A percentile compares a stretch with the other conserved stretches of the same genome.
Conservation (phyloP, 352 stramenopile genomes). For the Phytophthora vignae region DNA sequence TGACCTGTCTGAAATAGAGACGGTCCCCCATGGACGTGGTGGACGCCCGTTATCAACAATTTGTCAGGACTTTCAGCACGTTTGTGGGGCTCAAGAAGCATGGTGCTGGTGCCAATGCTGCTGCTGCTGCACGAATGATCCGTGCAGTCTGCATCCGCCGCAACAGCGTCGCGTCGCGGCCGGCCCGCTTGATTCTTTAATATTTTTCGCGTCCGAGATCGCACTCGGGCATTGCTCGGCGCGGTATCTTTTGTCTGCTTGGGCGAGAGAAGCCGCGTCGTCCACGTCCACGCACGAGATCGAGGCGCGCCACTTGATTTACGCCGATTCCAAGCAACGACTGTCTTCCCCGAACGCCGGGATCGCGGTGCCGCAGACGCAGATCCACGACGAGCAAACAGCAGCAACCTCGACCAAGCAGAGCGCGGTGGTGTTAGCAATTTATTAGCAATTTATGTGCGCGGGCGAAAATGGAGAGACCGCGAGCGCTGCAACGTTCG, state of each 20-base stretch:
- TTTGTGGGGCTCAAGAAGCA: too few species aligned
- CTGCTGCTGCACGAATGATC: not conserved
- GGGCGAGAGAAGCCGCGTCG: slow-evolving; percentile 8
- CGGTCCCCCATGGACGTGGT: not conserved
- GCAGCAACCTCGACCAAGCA: not conserved
- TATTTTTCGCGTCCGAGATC: slow-evolving; percentile 10
- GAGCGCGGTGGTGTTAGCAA: not conserved
- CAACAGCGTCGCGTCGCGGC: slow-evolving; percentile 1
- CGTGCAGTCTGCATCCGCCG: not conserved
- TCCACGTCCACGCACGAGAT: not conserved
- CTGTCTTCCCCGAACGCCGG: not conserved
- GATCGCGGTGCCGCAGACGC: not conserved
- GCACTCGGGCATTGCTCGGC: slow-evolving; percentile 7
- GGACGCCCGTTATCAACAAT: slow-evolving; percentile 8
- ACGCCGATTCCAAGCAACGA: slow-evolving; percentile 19
- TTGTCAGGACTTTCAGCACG: not conserved
- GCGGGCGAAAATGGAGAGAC: too few species aligned
- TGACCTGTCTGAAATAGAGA: slow-evolving; percentile 11
- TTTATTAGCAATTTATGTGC: too few species aligned
- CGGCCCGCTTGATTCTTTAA: slow-evolving; percentile 11
- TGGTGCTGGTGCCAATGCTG: not conserved
- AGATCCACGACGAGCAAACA: not conserved
- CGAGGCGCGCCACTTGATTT: slow-evolving; percentile 9
- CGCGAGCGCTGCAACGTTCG: too few species aligned
- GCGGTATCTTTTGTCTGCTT: slow-evolving; percentile 13